phyloP scores from a whole-genome alignment of 2,329 filamentous ascomycete genomes.

The Periconia macrospinosa region DNA sequence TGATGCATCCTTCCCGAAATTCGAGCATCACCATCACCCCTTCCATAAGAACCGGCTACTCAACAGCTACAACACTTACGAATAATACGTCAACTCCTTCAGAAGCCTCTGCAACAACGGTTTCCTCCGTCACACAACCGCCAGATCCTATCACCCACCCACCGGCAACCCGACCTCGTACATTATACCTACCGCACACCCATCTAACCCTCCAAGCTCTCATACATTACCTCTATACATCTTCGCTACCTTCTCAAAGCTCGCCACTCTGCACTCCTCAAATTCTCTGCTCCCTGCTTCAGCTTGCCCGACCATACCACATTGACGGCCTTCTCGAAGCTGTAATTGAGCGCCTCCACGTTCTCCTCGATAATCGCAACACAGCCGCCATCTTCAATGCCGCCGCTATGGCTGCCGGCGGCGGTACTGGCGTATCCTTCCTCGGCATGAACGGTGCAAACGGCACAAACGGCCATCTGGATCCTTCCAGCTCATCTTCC shows the following conservation, averaged over 20 bases:
- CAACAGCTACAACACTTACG: constrained; percentile 47
- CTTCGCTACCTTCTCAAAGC: constrained; percentile 74
- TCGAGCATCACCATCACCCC: constrained; percentile 86
- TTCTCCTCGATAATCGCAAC: constrained; percentile 87
- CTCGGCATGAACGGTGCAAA: constrained; percentile 36
- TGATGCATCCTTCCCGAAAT: constrained; percentile 64
- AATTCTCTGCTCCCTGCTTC: constrained; percentile 90
- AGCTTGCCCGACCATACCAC: constrained; percentile 90
- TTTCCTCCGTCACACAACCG: constrained; percentile 50
- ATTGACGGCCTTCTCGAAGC: constrained; percentile 91
- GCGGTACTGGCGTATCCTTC: constrained; percentile 79
- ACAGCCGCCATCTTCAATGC: constrained; percentile 98
- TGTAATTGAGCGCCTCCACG: constrained; percentile 86
- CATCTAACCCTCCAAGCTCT: constrained; percentile 86
- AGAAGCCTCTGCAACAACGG: constrained; percentile 43
- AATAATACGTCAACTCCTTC: constrained; percentile 39
- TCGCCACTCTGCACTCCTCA: constrained; percentile 88
- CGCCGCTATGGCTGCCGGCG: constrained; percentile 94
- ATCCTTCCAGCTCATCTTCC: constrained; percentile 10
- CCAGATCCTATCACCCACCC: constrained; percentile 58
- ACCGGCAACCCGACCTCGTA: constrained; percentile 72
- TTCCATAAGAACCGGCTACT: constrained; percentile 57
- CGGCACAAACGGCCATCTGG: constrained; percentile 26
- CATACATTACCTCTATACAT: constrained; percentile 92
- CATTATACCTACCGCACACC: constrained; percentile 91